These are phyloP conservation scores for Chrysochromulina parva DNA, from an alignment of 78 protist genomes.

Conservation along the genomic window DNA sequence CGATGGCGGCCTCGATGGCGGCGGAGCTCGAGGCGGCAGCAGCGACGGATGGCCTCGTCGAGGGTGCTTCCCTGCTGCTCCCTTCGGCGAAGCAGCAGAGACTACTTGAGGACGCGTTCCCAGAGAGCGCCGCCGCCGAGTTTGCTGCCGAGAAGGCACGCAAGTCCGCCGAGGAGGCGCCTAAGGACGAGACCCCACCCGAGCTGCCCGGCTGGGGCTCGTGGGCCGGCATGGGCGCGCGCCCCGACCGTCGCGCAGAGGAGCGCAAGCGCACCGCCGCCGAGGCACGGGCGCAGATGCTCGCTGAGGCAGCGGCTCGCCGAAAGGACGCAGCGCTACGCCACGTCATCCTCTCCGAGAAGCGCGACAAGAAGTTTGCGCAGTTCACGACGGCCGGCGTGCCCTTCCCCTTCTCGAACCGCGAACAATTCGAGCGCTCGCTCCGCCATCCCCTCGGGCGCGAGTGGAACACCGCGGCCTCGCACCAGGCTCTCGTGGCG, in stretches of 20 bases:
- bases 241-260: no score
- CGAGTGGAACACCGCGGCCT: not conserved
- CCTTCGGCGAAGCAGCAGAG: not conserved
- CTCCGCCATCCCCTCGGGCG: not conserved
- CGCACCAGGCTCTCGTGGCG: not conserved
- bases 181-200: not conserved
- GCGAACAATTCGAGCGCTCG: conserved; percentile 11
- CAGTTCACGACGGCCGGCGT: not conserved
- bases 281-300: not conserved
- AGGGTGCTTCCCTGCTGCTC: not conserved
- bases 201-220: conserved; percentile 12
- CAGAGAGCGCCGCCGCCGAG: not conserved
- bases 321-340: not conserved
- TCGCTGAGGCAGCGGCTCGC: not conserved
- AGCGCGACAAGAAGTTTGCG: conserved; percentile 21
- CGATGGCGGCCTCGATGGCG: not conserved
- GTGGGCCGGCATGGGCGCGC: not conserved
- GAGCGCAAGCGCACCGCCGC: no score
- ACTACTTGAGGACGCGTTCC: not conserved
- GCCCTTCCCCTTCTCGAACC: conserved; percentile 20
- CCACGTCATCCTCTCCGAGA: not conserved
- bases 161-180: not conserved
- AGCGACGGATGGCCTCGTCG: not conserved
- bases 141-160: not conserved
- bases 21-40: not conserved